Conservation (phyloP, 305 asterid species). For the Nicotiana rustica region DNA sequence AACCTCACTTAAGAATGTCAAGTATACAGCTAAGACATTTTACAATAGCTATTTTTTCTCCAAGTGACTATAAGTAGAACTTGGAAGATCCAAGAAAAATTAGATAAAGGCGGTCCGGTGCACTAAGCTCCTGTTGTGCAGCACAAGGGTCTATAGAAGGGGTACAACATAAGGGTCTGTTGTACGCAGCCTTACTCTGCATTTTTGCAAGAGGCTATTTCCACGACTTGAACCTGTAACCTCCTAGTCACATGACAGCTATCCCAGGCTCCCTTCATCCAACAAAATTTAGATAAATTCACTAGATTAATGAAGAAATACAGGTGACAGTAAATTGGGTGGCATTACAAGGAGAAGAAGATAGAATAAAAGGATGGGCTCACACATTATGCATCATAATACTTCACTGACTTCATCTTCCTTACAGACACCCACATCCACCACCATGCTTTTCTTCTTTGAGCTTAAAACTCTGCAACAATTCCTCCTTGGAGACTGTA, state of each 20-base stretch:
- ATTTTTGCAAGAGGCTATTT: no score
- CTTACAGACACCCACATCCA: conserved; percentile 37
- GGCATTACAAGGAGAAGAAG: not conserved
- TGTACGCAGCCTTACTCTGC: no score
- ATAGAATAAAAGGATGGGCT: not conserved
- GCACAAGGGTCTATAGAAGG: no score
- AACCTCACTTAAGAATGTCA: not conserved
- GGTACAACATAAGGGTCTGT: no score
- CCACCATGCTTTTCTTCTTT: conserved; percentile 35
- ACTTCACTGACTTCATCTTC: conserved; percentile 37
- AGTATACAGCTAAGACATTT: not conserved
- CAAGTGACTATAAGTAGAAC: not conserved
- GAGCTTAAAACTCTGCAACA: conserved; percentile 40
- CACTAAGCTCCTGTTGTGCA: no score
- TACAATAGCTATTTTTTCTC: not conserved
- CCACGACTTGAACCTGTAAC: no score
- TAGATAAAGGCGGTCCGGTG: no score
- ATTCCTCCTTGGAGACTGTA: conserved; percentile 44
- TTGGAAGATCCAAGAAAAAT: conserved; percentile 19
- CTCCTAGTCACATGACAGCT: no score
- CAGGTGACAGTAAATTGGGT: not conserved
- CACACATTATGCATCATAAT: not conserved
- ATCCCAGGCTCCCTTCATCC: not conserved
- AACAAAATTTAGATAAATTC: no score
- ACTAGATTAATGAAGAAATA: conserved; percentile 24